Evolutionary conservation across 345 rosid genomes (phyloP).

Genomic region (Moricandia arvensis): DNA sequence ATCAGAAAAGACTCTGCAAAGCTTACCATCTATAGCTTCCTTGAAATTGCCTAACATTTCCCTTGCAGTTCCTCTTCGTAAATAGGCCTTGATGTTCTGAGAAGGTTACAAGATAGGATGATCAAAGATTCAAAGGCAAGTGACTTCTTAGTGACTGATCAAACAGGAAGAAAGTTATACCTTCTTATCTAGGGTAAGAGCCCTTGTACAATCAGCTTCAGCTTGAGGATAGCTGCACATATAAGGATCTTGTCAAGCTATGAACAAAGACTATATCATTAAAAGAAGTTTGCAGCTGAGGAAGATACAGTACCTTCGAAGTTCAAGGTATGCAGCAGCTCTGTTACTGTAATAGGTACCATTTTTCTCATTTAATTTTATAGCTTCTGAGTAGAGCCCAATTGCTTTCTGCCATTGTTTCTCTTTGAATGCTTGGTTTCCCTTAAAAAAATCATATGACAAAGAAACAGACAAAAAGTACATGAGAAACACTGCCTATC

Average conservation of each 20-base stretch:
- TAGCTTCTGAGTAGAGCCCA: constrained; percentile 79
- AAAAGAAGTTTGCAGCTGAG: neutral
- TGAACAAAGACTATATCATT: neutral
- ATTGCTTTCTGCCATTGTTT: constrained; percentile 85
- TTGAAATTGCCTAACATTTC: constrained; percentile 77
- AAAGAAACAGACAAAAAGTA: neutral
- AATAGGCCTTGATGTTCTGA: constrained; percentile 1
- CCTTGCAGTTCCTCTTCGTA: constrained; percentile 39
- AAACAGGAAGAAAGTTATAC: neutral
- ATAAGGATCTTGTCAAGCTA: neutral
- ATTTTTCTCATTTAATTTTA: constrained; percentile 65
- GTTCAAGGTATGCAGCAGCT: constrained; percentile 91
- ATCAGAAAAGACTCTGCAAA: neutral
- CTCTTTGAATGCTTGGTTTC: constrained; percentile 91
- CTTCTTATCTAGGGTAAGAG: neutral
- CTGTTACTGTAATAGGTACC: constrained; percentile 91
- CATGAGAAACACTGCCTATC: neutral
- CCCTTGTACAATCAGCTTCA: neutral
- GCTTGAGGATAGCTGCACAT: neutral
- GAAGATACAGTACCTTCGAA: neutral
- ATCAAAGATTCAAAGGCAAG: neutral
- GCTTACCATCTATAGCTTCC: constrained; percentile 84
- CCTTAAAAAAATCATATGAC: constrained; percentile 43
- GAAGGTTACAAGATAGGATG: neutral
- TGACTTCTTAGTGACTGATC: neutral